Percentiles rank a stretch among this genome's conserved stretches.
Conservation (phyloP, 2,329 filamentous ascomycete species). For the Colletotrichum graminicola region DNA sequence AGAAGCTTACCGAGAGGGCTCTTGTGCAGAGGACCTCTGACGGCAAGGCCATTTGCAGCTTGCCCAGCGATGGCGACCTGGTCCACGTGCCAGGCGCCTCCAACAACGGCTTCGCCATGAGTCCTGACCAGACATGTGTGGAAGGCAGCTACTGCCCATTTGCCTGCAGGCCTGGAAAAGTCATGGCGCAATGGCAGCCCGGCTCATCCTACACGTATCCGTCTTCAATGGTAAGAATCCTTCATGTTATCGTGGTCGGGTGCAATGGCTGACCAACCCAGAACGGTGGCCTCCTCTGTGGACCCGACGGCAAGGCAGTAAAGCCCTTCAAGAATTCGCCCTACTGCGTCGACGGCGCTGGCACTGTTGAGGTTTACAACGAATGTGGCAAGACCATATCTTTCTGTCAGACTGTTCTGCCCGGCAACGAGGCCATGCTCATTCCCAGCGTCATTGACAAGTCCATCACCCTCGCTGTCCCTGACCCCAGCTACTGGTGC, state of each 20-base stretch:
- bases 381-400: constrained; percentile 72
- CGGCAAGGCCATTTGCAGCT: constrained; percentile 63
- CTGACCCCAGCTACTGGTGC: constrained; percentile 77
- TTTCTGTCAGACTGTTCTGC: constrained; percentile 84
- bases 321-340: constrained; percentile 77
- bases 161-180: constrained; percentile 80
- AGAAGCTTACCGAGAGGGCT: constrained; percentile 35
- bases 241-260: constrained; percentile 22
- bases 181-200: constrained; percentile 84
- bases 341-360: constrained; percentile 78
- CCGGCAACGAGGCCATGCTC: constrained; percentile 85
- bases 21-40: constrained; percentile 49
- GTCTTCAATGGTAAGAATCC: constrained; percentile 71
- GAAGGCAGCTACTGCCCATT: constrained; percentile 80
- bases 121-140: constrained; percentile 77
- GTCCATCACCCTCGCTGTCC: constrained; percentile 75
- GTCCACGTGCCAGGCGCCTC: constrained; percentile 70
- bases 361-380: constrained; percentile 75
- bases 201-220: constrained; percentile 77
- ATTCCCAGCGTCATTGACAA: constrained; percentile 78
- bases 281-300: constrained; percentile 82
- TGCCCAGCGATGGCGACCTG: constrained; percentile 75
- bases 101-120: constrained; percentile 86
- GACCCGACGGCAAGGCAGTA: constrained; percentile 71
- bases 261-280: constrained; percentile 48